Conservation (phyloP, 164 flowering plant genomes). For the Paratinospora sagittata region DNA sequence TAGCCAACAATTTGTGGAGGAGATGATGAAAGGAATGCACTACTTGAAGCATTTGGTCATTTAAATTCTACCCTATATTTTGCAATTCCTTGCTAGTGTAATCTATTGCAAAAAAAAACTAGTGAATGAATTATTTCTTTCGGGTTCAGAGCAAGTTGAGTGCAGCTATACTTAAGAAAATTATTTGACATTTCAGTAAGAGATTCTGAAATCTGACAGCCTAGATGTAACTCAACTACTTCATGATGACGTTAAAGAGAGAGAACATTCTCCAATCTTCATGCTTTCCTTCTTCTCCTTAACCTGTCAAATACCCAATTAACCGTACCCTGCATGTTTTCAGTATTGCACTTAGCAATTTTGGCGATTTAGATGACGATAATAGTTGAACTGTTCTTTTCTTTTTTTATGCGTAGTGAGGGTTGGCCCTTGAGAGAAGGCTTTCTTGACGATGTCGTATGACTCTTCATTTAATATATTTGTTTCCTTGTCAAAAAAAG, state of each 20-base stretch:
- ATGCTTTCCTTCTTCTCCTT: not conserved
- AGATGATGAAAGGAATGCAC: constrained; percentile 15
- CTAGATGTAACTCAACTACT: not conserved
- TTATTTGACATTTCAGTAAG: not conserved
- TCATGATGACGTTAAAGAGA: too few relatives aligned
- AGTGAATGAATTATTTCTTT: not conserved
- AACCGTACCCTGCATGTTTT: not conserved
- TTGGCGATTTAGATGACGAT: too few relatives aligned
- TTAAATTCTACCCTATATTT: not conserved
- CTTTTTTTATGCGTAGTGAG: too few relatives aligned
- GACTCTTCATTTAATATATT: too few relatives aligned
- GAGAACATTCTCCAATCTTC: too few relatives aligned
- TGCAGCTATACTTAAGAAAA: not conserved
- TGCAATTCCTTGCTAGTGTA: not conserved
- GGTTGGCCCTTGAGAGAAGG: too few relatives aligned
- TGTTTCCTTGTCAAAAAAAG: too few relatives aligned
- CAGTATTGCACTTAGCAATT: too few relatives aligned
- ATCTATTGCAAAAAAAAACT: not conserved
- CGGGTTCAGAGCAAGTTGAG: too few relatives aligned
- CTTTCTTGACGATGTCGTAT: too few relatives aligned
- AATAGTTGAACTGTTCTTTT: too few relatives aligned
- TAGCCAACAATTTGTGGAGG: constrained; percentile 16
- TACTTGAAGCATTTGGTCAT: constrained; percentile 1
- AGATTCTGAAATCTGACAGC: not conserved
- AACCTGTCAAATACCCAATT: not conserved